Base-by-base conservation (phyloP, 2,329 filamentous ascomycete species). In the Diaporthe eres region DNA sequence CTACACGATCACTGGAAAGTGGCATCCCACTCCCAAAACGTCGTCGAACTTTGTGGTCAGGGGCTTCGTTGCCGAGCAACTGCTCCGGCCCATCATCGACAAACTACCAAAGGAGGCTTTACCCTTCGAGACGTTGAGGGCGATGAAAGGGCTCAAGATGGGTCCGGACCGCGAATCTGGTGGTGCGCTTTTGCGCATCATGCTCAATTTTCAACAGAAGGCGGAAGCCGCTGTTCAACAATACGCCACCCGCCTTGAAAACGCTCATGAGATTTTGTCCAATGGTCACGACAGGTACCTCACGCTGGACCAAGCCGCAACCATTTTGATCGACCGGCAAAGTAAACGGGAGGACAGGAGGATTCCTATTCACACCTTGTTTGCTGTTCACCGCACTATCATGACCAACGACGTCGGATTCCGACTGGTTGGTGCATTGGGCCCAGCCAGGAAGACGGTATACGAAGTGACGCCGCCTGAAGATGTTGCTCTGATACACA, bases 321-420 rank as follows among this genome's bases (percentile, higher is more conserved):
- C 86, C 25, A 79, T 83, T 28, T 78, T 90, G 28, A 82, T 90
- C 15, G 6, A 10, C 6, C n/a, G n/a, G 9, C 13, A n/a, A n/a
- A 8, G 19, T 0, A 28, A 13, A 22, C 83, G 85, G 2, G 76
- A 80, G 12, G 79, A 82, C 13, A 85, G 84, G 75, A 76, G 78
- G 1, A 83, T 82, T 13, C 88, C 88, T 72, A 84, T 87, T 0
- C 78, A 87, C 1, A 87, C 89, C 12, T 83, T 95, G 7, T 94
- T 95, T 79, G 94, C 94, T 5, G 91, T 95, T 9, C 92, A 95
- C 78, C 90, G 90, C 74, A 89, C 92, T 12, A 81, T 96, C 10
- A 82, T 88, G 34, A 86, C 88, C 55, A 88, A 92, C 76, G 91
- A 92, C 12, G 86, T 91, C 72, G 90, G 87, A 39, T 94, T 95